These are phyloP conservation scores for Priceomyces melissophilus DNA, from an alignment of 805 yeast species.

Conservation along the genomic window DNA sequence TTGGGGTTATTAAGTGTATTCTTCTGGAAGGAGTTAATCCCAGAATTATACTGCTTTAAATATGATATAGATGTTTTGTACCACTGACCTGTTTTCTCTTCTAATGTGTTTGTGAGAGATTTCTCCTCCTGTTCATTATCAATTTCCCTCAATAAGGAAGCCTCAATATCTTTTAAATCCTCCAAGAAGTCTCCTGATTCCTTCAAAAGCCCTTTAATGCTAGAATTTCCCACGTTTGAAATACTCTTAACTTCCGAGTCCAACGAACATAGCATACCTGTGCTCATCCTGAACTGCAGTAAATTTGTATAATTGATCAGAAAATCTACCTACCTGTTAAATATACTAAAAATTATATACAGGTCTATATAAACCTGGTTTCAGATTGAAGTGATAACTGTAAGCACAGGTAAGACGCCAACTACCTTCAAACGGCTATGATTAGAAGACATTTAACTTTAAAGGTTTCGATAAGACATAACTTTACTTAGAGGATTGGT, in stretches of 20 bases:
- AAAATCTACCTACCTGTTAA: too few species aligned
- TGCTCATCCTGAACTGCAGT: constrained; percentile 4
- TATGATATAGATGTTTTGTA: constrained; percentile 30
- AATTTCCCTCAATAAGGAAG: constrained; percentile 15
- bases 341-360: too few species aligned
- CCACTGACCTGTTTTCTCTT: constrained; percentile 25
- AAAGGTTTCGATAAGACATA: too few species aligned
- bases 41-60: constrained; percentile 35
- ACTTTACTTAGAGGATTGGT: too few species aligned
- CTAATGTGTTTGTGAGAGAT: constrained; percentile 7
- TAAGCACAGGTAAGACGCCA: too few species aligned
- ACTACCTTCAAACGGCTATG: too few species aligned
- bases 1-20: constrained; percentile 25
- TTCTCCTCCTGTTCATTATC: constrained; percentile 7
- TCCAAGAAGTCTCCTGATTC: constrained; percentile 21
- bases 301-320: too few species aligned
- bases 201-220: constrained; percentile 15
- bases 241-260: constrained; percentile 24
- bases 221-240: constrained; percentile 18
- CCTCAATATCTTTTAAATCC: constrained; percentile 23
- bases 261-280: constrained; percentile 23
- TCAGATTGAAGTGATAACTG: too few species aligned
- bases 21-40: constrained; percentile 32
- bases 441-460: too few species aligned
- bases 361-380: too few species aligned